Evolutionary conservation across 2,329 filamentous ascomycete genomes (phyloP), one percentile per base, ranked within the genome.

Genomic region (Pestalotiopsis sp.): DNA sequence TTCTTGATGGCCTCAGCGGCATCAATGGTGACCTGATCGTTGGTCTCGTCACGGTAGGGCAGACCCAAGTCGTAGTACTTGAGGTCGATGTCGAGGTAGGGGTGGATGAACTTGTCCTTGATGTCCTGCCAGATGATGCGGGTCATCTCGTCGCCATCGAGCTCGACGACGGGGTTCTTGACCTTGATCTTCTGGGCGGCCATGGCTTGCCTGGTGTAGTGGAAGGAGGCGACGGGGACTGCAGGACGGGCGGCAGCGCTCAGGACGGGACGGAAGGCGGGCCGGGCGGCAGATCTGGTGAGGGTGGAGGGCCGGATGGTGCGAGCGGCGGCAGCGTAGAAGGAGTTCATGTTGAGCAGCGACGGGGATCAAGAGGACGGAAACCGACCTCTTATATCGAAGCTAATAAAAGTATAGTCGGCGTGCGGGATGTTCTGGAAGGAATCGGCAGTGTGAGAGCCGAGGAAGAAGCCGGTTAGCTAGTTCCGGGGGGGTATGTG

Each of bases 91-190:
- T 98, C 95, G 75, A 99, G 92, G 85, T 96, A 98, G 68, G 95
- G 95, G 84, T 92, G 88, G 84, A 98, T 98, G 86, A 98, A 95
- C 89, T 97, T 97, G 85, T 98, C 93, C 89, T 98, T 98, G 89
- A 99, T 99, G 83, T 93, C 91, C 86, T 98, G 87, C 96, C 96
- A 99, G 87, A 99, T 99, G 82, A 99, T 95, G 78, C 96, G 89
- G 77, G 96, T 99, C 96, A 98, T 98, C 91, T 94, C 90, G 77
- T 92, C 90, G 78, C 95, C 95, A 81, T 98, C 95, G 78, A 98
- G 90, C 87, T 98, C 96, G 82, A 99, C 96, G 81, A 99, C 91
- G 74, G 96, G 96, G 84, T 97, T 98, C 91, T 97, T 95, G 87
- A 99, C 96, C 90, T 97, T 96, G 89, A 98, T 98, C 92, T 98